Conservation (phyloP, 2,329 filamentous ascomycete genomes). For the Trichoderma sp. region DNA sequence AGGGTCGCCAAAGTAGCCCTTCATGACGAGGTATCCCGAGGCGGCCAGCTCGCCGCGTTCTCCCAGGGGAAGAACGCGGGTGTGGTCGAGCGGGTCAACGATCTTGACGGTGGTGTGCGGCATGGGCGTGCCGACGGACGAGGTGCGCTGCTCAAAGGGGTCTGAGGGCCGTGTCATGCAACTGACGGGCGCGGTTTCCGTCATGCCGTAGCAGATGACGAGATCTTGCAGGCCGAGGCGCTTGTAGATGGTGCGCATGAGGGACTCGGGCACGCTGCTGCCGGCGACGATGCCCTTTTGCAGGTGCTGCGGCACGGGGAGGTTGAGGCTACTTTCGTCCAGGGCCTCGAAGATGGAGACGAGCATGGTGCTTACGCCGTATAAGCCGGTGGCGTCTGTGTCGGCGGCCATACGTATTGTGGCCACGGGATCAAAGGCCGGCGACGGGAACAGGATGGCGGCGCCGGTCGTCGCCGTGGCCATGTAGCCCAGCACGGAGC, state of each 20-base stretch:
- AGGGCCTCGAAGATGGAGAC: slow-evolving; percentile 80
- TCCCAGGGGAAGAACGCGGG: slow-evolving; percentile 58
- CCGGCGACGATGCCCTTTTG: slow-evolving; percentile 92
- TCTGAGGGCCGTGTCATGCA: slow-evolving; percentile 81
- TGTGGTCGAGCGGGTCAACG: slow-evolving; percentile 64
- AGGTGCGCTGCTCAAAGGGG: slow-evolving; percentile 67
- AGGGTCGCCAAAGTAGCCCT: slow-evolving; percentile 81
- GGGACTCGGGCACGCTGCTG: slow-evolving; percentile 73
- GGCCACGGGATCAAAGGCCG: slow-evolving; percentile 79
- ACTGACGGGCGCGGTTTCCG: slow-evolving; percentile 76
- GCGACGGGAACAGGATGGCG: slow-evolving; percentile 78
- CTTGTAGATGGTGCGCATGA: slow-evolving; percentile 74
- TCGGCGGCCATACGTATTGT: slow-evolving; percentile 58
- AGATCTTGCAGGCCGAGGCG: slow-evolving; percentile 74
- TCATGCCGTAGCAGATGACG: slow-evolving; percentile 97
- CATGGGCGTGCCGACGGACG: slow-evolving; percentile 75
- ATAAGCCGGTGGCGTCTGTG: slow-evolving; percentile 62
- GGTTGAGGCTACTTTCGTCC: slow-evolving; percentile 35
- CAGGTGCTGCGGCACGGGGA: slow-evolving; percentile 41
- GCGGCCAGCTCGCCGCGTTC: slow-evolving; percentile 78
- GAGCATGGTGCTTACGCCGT: slow-evolving; percentile 95
- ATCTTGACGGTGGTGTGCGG: slow-evolving; percentile 78
- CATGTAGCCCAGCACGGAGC: slow-evolving; percentile 90
- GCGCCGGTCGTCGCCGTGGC: slow-evolving; percentile 80
- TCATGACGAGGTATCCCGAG: slow-evolving; percentile 84